phyloP scores from a whole-genome alignment of 805 yeast genomes.

The Scheffersomyces lignosus region DNA sequence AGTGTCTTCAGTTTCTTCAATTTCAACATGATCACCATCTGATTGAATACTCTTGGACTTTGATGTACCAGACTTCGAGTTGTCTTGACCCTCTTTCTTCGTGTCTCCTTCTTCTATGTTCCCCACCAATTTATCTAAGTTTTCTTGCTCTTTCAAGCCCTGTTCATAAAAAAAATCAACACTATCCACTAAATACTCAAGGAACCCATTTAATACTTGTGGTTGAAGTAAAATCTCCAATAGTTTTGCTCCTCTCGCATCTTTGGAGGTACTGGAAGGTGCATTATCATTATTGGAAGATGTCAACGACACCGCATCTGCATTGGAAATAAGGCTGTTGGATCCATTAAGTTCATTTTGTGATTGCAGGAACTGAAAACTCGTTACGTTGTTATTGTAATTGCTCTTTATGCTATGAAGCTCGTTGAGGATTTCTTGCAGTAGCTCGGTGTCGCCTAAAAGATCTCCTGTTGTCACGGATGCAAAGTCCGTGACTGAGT shows the following conservation, averaged over 20 bases:
- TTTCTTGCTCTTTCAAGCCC: constrained; percentile 21
- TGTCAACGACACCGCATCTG: constrained; percentile 34
- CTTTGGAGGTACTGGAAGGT: constrained; percentile 24
- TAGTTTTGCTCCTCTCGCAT: constrained; percentile 50
- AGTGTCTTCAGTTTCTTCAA: constrained; percentile 10
- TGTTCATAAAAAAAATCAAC: constrained; percentile 45
- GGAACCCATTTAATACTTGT: constrained; percentile 64
- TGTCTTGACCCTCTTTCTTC: constrained; percentile 3
- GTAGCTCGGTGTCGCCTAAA: constrained; percentile 30
- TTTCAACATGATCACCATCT: constrained; percentile 4
- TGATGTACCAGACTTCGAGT: neutral
- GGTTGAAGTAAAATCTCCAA: constrained; percentile 81
- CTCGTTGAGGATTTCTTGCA: constrained; percentile 40
- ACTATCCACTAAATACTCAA: constrained; percentile 60
- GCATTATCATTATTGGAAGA: constrained; percentile 32
- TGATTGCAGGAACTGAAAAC: constrained; percentile 28
- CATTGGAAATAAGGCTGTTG: constrained; percentile 5
- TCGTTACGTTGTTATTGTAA: constrained; percentile 26
- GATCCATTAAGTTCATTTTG: constrained; percentile 15
- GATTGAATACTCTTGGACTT: constrained; percentile 1
- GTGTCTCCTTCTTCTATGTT: constrained; percentile 6
- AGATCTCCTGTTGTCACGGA: constrained; percentile 33
- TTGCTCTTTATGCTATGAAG: constrained; percentile 36
- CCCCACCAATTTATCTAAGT: constrained; percentile 15
- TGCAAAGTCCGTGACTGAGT: constrained; percentile 32